phyloP scores from a whole-genome alignment of 1,284 basidiomycete species.

The Ustilago lituana region DNA sequence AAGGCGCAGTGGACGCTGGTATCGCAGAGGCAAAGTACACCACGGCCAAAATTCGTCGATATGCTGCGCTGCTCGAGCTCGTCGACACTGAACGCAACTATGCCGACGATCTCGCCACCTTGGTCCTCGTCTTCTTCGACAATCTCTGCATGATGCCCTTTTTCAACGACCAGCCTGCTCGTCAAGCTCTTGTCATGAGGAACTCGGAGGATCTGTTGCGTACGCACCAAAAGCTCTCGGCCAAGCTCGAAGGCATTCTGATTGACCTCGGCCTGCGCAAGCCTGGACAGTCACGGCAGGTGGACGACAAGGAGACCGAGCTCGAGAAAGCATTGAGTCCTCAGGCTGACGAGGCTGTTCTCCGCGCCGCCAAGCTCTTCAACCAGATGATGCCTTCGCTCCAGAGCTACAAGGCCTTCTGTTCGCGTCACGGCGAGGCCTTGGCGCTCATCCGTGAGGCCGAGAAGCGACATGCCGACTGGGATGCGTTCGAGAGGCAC shows the following conservation, averaged over 20 bases:
- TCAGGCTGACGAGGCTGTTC: constrained; percentile 49
- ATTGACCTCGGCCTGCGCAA: constrained; percentile 44
- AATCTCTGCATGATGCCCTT: constrained; percentile 59
- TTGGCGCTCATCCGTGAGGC: constrained; percentile 60
- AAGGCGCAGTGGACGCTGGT: constrained; percentile 9
- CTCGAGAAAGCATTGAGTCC: constrained; percentile 47
- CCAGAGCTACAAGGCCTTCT: constrained; percentile 60
- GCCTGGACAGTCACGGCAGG: constrained; percentile 10
- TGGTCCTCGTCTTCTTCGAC: constrained; percentile 63
- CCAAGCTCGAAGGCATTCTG: constrained; percentile 51
- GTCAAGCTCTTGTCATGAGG: constrained; percentile 55
- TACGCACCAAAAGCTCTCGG: constrained; percentile 55
- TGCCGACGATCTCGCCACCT: constrained; percentile 58
- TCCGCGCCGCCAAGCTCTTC: constrained; percentile 44
- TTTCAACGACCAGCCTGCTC: constrained; percentile 56
- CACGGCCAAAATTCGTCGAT: constrained; percentile 43
- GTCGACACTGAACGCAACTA: constrained; percentile 65
- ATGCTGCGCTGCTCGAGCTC: constrained; percentile 61
- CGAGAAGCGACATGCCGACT: constrained; percentile 61
- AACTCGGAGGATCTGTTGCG: constrained; percentile 58
- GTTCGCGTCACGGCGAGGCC: constrained; percentile 64
- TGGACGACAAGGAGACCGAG: constrained; percentile 31
- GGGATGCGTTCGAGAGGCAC: constrained; percentile 59
- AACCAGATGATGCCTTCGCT: constrained; percentile 48
- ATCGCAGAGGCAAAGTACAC: constrained; percentile 25